phyloP scores from a whole-genome alignment of 2,329 filamentous ascomycete species.

The Monilinia vaccinii-corymbosi region DNA sequence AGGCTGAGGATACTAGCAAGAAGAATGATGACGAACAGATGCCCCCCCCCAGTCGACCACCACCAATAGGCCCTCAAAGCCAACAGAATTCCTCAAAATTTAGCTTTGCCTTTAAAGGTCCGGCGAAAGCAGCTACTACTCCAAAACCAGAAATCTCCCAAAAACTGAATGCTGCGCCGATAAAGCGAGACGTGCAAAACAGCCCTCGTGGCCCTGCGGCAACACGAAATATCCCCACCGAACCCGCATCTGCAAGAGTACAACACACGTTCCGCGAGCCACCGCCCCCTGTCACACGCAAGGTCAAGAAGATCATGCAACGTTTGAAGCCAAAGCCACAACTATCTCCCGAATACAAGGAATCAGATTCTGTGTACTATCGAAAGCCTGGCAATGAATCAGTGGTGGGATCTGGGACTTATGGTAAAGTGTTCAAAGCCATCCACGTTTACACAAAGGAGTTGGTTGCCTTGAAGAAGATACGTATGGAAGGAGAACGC shows the following conservation, averaged over 20 bases:
- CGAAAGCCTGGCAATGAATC: constrained; percentile 96
- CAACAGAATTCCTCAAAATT: constrained; percentile 54
- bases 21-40: constrained; percentile 43
- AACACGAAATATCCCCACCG: constrained; percentile 40
- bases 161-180: constrained; percentile 50
- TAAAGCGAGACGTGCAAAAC: constrained; percentile 19
- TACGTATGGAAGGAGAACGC: constrained; percentile 86
- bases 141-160: constrained; percentile 56
- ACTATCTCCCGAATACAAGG: constrained; percentile 61
- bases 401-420: constrained; percentile 89
- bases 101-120: constrained; percentile 85
- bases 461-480: constrained; percentile 78
- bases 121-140: constrained; percentile 48
- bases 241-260: constrained; percentile 41
- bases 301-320: constrained; percentile 59
- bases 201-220: constrained; percentile 32
- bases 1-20: constrained; percentile 50
- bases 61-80: constrained; percentile 35
- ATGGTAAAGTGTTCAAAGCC: constrained; percentile 93
- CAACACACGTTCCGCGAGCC: constrained; percentile 27
- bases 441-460: constrained; percentile 83
- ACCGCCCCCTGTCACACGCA: constrained; percentile 37
- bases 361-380: constrained; percentile 85
- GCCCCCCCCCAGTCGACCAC: constrained; percentile 42
- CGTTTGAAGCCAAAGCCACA: constrained; percentile 63